Percentiles rank a stretch among this genome's conserved stretches.
phyloP scores from a whole-genome alignment of 805 yeast genomes.

The Candida ficus region DNA sequence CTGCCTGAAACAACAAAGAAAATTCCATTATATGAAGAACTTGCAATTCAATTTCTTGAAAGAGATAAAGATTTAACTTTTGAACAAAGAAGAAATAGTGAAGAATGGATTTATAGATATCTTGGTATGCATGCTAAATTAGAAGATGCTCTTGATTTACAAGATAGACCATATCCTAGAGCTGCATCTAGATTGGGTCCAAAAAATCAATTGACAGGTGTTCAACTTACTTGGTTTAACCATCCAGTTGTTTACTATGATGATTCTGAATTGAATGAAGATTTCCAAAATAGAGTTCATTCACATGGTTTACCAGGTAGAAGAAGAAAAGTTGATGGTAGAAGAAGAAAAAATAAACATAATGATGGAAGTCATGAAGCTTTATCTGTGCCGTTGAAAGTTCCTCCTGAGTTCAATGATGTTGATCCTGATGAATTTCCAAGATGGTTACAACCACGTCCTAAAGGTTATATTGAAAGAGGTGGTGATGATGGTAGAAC shows the following conservation, averaged over 20 bases:
- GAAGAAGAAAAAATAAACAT: constrained; percentile 19
- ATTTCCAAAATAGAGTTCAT: constrained; percentile 14
- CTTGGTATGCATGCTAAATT: constrained; percentile 68
- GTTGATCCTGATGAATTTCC: constrained; percentile 47
- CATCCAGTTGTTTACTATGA: constrained; percentile 68
- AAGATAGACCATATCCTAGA: constrained; percentile 75
- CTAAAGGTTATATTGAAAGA: constrained; percentile 77
- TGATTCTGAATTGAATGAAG: constrained; percentile 15
- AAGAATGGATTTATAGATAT: constrained; percentile 80
- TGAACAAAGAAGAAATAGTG: constrained; percentile 46
- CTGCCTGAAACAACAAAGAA: constrained; percentile 8
- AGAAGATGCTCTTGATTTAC: constrained; percentile 73
- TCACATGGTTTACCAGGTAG: constrained; percentile 9
- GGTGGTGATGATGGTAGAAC: constrained; percentile 60
- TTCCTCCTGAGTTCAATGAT: constrained; percentile 44
- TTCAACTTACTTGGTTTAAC: constrained; percentile 55
- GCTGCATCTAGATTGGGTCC: constrained; percentile 75
- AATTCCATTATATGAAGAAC: constrained; percentile 50
- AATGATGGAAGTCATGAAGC: constrained; percentile 19
- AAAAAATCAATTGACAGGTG: constrained; percentile 64
- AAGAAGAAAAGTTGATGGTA: constrained; percentile 22
- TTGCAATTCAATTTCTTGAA: constrained; percentile 48
- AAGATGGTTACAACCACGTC: constrained; percentile 73
- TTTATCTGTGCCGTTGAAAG: constrained; percentile 24
- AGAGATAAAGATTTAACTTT: constrained; percentile 38